Percentiles rank a stretch among this genome's conserved stretches.
These are phyloP conservation scores for Leishmania amazonensis DNA, from an alignment of 208 protist genomes.

Conservation along the genomic window DNA sequence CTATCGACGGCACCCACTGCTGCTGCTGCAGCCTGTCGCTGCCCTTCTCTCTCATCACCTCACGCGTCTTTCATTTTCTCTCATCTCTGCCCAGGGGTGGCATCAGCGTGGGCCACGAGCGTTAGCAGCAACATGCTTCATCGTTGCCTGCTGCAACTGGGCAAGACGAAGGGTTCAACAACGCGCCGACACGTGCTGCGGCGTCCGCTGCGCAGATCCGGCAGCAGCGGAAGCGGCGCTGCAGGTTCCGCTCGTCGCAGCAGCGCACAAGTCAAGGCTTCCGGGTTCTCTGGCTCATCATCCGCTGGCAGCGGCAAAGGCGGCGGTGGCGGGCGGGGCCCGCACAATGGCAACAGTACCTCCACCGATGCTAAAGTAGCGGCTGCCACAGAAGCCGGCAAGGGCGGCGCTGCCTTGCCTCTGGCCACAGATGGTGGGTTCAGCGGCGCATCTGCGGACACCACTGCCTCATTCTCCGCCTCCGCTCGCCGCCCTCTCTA, in stretches of 20 bases:
- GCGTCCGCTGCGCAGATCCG: constrained; percentile 17
- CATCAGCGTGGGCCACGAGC: background rate
- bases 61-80: background rate
- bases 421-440: background rate
- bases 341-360: background rate
- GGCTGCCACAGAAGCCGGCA: background rate
- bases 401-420: background rate
- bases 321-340: background rate
- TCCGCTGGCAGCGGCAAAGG: background rate
- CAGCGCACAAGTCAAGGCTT: background rate
- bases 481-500: constrained; percentile 43
- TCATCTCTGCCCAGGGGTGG: background rate
- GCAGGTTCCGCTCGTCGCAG: background rate
- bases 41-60: background rate
- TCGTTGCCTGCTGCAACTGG: constrained; percentile 16
- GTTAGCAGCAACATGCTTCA: constrained; percentile 8
- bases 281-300: background rate
- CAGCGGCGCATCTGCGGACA: constrained; percentile 5
- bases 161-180: constrained; percentile 15
- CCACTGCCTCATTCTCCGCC: background rate
- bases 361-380: background rate
- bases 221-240: constrained; percentile 10
- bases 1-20: background rate
- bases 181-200: constrained; percentile 25
- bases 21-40: background rate